Conservation (phyloP, 1,284 basidiomycete species). For the Cutaneotrichosporon mucoides region DNA sequence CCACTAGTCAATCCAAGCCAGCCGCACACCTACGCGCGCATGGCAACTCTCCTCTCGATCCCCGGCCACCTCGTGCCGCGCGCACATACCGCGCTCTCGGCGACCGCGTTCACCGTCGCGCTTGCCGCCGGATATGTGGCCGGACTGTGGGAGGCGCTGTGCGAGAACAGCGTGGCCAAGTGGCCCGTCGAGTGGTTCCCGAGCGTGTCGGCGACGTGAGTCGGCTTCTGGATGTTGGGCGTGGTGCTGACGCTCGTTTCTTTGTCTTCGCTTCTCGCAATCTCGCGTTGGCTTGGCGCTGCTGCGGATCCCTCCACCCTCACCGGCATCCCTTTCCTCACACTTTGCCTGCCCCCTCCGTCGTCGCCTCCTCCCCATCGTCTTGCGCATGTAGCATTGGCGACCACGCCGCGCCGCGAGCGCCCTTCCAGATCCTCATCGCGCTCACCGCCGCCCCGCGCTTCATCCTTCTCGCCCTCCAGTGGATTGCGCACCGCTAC, state of each 20-base stretch:
- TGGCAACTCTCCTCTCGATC: conserved; percentile 36
- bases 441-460: conserved; percentile 81
- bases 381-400: conserved; percentile 64
- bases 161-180: conserved; percentile 71
- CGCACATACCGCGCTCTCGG: conserved; percentile 66
- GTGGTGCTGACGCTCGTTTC: neutral
- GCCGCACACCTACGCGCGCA: no score
- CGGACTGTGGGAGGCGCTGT: conserved; percentile 79
- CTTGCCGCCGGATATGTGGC: conserved; percentile 61
- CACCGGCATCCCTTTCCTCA: no score
- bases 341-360: no score
- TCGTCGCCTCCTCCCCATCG: no score
- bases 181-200: conserved; percentile 92
- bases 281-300: no score
- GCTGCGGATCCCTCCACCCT: no score
- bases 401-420: conserved; percentile 86
- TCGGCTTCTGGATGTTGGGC: no score
- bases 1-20: no score
- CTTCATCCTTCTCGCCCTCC: conserved; percentile 68
- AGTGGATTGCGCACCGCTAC: conserved; percentile 60
- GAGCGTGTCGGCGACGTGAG: conserved; percentile 84
- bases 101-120: conserved; percentile 66
- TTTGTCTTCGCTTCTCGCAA: no score
- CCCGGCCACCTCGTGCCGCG: conserved; percentile 43
- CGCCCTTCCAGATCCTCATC: conserved; percentile 84